A percentile compares a stretch with the other conserved stretches of the same genome.
phyloP scores from a whole-genome alignment of 2,329 filamentous ascomycete genomes.

The Fusarium sp. region DNA sequence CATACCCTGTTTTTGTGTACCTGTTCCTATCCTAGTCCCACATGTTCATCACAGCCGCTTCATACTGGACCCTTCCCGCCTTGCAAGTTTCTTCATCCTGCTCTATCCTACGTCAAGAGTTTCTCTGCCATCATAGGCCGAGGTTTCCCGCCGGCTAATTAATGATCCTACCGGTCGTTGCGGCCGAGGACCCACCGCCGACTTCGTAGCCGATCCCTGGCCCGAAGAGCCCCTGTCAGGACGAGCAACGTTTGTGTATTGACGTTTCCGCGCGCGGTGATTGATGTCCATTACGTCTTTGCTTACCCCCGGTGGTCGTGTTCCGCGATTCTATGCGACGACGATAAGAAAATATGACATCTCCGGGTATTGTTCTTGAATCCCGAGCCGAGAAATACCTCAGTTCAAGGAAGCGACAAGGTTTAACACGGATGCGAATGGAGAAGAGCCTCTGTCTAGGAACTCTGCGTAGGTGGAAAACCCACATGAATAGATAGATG shows the following conservation, averaged over 20 bases:
- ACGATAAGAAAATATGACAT: slow-evolving; percentile 16
- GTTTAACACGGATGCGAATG: too few species aligned
- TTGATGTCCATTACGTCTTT: slow-evolving; percentile 42
- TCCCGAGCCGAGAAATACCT: slow-evolving; percentile 29
- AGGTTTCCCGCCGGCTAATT: slow-evolving; percentile 40
- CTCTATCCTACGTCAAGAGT: slow-evolving; percentile 28
- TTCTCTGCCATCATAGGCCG: slow-evolving; percentile 34
- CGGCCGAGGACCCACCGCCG: slow-evolving; percentile 15
- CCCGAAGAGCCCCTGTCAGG: slow-evolving; percentile 32
- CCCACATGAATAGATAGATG: background rate
- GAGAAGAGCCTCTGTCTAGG: background rate
- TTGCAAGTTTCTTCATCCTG: slow-evolving; percentile 12
- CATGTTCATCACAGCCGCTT: slow-evolving; percentile 1
- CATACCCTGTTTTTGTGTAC: slow-evolving; percentile 4
- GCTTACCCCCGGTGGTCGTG: slow-evolving; percentile 21
- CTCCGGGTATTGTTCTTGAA: slow-evolving; percentile 1
- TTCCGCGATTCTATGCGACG: slow-evolving; percentile 36
- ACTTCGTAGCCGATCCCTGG: slow-evolving; percentile 34
- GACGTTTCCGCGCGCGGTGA: slow-evolving; percentile 31
- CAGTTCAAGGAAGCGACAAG: background rate
- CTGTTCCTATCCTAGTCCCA: background rate
- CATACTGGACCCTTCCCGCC: background rate
- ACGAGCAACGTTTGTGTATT: slow-evolving; percentile 7
- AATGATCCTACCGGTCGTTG: slow-evolving; percentile 19
- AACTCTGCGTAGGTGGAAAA: background rate